phyloP scores from a whole-genome alignment of 1,284 basidiomycete species.

The Wallemia ichthyophaga region DNA sequence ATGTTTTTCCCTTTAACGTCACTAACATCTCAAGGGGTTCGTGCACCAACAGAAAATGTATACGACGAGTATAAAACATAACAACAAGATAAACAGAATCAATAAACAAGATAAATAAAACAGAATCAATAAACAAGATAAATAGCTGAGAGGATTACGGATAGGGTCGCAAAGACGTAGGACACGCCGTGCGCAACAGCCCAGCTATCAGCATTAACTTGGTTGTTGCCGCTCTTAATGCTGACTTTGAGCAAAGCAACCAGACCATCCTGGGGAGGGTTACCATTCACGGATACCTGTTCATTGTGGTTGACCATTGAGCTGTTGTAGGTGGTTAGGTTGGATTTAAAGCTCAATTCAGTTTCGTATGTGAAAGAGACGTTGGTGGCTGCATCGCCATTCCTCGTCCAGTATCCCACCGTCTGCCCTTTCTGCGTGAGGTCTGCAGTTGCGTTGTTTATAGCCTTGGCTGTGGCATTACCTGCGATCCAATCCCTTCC shows the following conservation, averaged over 20 bases:
- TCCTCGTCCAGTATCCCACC: background rate
- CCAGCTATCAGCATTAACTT: background rate
- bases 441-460: background rate
- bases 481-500: background rate
- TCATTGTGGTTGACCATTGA: background rate
- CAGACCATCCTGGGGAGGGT: background rate
- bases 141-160: no score
- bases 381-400: background rate
- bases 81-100: no score
- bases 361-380: background rate
- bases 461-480: background rate
- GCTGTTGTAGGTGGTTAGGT: background rate
- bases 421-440: background rate
- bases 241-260: background rate
- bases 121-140: no score
- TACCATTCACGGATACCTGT: background rate
- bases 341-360: background rate
- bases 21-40: no score
- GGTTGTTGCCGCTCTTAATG: background rate
- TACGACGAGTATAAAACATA: no score
- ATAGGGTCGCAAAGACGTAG: no score
- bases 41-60: no score
- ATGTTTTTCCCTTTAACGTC: no score
- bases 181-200: no score
- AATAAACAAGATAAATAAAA: no score